Conservation (phyloP, 768 basidiomycete genomes). For the Tylopilus intermedius region DNA sequence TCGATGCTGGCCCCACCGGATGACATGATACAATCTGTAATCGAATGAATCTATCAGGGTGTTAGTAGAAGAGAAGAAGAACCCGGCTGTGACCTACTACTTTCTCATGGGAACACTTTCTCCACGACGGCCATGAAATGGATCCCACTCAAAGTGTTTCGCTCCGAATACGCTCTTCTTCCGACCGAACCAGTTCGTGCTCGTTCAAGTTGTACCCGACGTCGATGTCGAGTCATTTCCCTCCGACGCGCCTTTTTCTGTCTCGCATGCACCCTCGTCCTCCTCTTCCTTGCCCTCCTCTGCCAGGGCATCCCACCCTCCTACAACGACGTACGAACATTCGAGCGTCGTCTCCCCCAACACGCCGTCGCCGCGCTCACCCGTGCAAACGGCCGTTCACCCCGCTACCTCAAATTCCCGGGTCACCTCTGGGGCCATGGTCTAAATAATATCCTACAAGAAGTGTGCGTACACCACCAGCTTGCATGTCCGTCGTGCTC, state of each 20-base stretch:
- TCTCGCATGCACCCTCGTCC: conserved; percentile 17
- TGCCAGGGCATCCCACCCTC: conserved; percentile 37
- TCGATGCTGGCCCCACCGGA: too few relatives aligned
- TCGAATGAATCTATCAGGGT: too few relatives aligned
- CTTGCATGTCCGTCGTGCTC: background rate
- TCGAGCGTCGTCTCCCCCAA: conserved; percentile 36
- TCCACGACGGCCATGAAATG: background rate
- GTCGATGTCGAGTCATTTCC: conserved; percentile 17
- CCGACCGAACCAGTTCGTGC: conserved; percentile 3
- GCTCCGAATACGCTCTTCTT: conserved; percentile 13
- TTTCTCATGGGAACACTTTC: too few relatives aligned
- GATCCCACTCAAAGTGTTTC: background rate
- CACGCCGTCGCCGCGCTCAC: conserved; percentile 27
- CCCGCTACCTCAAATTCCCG: conserved; percentile 45
- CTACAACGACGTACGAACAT: conserved; percentile 33
- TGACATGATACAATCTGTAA: too few relatives aligned
- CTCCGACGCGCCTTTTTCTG: conserved; percentile 27
- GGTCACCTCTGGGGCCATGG: conserved; percentile 58
- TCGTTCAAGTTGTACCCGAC: conserved; percentile 7
- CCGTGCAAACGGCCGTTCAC: conserved; percentile 1
- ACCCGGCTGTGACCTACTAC: too few relatives aligned
- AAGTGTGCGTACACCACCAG: conserved; percentile 40
- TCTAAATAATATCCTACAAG: conserved; percentile 58
- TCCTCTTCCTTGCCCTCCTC: conserved; percentile 29
- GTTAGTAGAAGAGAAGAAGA: too few relatives aligned